Percentiles rank a stretch among this genome's conserved stretches.
Conservation (phyloP, 176 grass and related monocot species). For the Ananas comosus region DNA sequence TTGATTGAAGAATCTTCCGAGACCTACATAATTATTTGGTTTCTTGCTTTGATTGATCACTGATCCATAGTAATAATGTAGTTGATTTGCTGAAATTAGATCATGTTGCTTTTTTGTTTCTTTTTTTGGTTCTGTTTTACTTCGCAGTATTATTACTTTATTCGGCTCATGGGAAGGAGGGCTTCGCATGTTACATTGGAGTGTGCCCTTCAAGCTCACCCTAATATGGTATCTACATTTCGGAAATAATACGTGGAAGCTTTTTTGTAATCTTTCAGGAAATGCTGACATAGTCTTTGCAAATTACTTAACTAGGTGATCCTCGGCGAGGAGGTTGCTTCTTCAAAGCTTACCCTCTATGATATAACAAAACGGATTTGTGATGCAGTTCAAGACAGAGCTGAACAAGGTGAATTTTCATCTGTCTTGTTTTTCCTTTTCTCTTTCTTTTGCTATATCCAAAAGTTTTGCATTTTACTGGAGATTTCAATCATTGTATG, state of each 20-base stretch:
- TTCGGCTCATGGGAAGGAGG: slow-evolving; percentile 62
- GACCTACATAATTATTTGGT: background rate
- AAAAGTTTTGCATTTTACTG: no score
- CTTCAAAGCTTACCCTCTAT: slow-evolving; percentile 67
- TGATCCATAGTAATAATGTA: background rate
- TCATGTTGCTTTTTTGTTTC: background rate
- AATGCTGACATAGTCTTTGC: background rate
- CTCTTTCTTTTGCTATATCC: no score
- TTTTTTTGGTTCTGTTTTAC: background rate
- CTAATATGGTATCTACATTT: slow-evolving; percentile 50
- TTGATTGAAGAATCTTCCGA: no score
- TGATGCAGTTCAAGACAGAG: slow-evolving; percentile 63
- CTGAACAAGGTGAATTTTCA: slow-evolving; percentile 39
- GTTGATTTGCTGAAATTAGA: no score
- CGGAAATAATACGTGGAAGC: background rate
- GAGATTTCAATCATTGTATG: no score
- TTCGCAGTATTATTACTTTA: slow-evolving; percentile 66
- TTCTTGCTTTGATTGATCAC: background rate
- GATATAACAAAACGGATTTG: slow-evolving; percentile 62
- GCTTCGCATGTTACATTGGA: slow-evolving; percentile 67
- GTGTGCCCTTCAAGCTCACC: slow-evolving; percentile 72
- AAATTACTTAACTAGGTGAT: slow-evolving; percentile 37
- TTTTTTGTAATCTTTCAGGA: background rate
- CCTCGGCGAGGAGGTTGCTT: slow-evolving; percentile 67
- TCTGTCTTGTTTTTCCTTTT: no score